Evolutionary conservation across 331 rosid species (phyloP).

Genomic region (Telfairia occidentalis): DNA sequence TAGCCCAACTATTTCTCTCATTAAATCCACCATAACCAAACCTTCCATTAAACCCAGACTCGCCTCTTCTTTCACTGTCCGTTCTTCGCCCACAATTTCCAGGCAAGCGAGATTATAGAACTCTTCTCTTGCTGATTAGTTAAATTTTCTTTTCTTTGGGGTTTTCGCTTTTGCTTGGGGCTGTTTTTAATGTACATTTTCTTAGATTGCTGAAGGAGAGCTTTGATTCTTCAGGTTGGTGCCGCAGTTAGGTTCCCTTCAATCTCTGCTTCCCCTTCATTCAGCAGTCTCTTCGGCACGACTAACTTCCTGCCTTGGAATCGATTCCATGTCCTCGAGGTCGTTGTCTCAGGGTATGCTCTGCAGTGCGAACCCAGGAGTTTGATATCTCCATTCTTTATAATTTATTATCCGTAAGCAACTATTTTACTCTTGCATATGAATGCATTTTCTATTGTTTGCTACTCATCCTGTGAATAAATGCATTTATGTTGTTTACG

Average conservation of each 20-base stretch:
- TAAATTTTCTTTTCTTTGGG: neutral
- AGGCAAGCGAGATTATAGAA: constrained; percentile 29
- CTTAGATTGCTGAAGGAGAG: neutral
- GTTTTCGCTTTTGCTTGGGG: neutral
- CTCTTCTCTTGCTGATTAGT: neutral
- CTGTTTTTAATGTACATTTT: neutral
- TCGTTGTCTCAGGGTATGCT: constrained; percentile 97
- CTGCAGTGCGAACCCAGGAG: constrained; percentile 98
- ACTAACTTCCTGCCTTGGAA: constrained; percentile 77
- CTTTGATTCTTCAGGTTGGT: constrained; percentile 31
- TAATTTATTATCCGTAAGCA: constrained; percentile 57
- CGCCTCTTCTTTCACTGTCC: constrained; percentile 29
- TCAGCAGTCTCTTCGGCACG: constrained; percentile 87
- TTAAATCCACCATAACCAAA: constrained; percentile 39
- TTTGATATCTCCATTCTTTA: constrained; percentile 64
- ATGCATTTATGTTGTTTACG: neutral
- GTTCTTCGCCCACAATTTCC: constrained; percentile 29
- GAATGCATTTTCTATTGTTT: neutral
- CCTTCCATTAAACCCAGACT: constrained; percentile 28
- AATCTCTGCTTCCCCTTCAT: constrained; percentile 75
- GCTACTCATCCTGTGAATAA: neutral
- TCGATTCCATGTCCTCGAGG: constrained; percentile 63
- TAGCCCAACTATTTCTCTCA: constrained; percentile 39
- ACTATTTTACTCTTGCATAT: constrained; percentile 20
- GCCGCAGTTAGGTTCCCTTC: constrained; percentile 49